phyloP scores from a whole-genome alignment of 768 basidiomycete genomes.

The Lactarius vividus region DNA sequence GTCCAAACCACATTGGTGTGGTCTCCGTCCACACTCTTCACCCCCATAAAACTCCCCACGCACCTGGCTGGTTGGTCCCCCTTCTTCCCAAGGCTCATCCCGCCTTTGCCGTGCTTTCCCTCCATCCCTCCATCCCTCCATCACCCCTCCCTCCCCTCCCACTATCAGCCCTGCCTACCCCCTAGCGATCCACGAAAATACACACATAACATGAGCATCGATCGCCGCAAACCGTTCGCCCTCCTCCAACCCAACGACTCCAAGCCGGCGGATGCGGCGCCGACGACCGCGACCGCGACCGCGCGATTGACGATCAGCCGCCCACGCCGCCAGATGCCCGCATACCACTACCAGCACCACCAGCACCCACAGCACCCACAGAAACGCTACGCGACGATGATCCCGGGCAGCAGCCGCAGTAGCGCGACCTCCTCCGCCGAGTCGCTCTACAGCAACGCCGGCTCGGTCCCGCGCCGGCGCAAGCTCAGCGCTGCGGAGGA shows the following conservation, averaged over 20 bases:
- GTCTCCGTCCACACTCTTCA: constrained; percentile 23
- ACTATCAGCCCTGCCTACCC: neutral
- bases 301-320: constrained; percentile 11
- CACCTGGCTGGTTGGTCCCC: constrained; percentile 3
- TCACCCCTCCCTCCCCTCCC: neutral
- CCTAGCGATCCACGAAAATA: neutral
- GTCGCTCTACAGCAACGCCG: constrained; percentile 10
- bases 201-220: constrained; percentile 17
- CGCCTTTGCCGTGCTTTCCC: neutral
- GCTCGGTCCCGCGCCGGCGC: constrained; percentile 17
- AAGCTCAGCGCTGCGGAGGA: constrained; percentile 27
- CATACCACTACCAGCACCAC: constrained; percentile 6
- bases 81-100: constrained; percentile 7
- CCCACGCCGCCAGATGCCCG: constrained; percentile 18
- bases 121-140: neutral
- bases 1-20: constrained; percentile 17
- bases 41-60: constrained; percentile 24
- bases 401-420: constrained; percentile 22
- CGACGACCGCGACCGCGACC: neutral
- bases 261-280: neutral
- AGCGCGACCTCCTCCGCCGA: constrained; percentile 24
- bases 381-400: constrained; percentile 24
- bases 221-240: constrained; percentile 19
- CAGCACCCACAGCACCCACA: constrained; percentile 9
- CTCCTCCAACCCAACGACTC: constrained; percentile 9